These are phyloP conservation scores for Lentinus tigrinus DNA, from an alignment of 768 basidiomycete species.

Conservation along the genomic window DNA sequence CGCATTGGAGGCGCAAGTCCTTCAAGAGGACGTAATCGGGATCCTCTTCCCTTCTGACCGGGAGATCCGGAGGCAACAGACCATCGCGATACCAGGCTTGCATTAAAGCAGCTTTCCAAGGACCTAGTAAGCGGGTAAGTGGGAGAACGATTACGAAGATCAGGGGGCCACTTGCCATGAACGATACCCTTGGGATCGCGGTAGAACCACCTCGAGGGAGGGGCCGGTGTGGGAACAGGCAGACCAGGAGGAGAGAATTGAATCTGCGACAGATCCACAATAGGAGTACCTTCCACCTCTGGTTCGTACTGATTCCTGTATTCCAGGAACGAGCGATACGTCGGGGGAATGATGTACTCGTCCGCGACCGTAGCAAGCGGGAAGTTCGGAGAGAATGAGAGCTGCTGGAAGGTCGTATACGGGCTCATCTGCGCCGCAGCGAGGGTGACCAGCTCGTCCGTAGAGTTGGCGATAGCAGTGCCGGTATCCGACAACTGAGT, in stretches of 20 bases:
- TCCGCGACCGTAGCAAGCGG: conserved; percentile 88
- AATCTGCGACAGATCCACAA: conserved; percentile 51
- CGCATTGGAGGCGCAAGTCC: conserved; percentile 72
- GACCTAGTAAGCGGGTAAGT: conserved; percentile 47
- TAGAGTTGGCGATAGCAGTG: conserved; percentile 37
- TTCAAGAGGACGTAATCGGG: conserved; percentile 63
- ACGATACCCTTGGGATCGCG: conserved; percentile 78
- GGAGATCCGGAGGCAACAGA: conserved; percentile 77
- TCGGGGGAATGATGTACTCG: conserved; percentile 89
- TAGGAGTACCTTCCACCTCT: conserved; percentile 41
- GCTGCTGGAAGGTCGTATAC: conserved; percentile 91
- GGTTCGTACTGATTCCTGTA: conserved; percentile 67
- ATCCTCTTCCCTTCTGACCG: conserved; percentile 77
- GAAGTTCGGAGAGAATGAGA: conserved; percentile 81
- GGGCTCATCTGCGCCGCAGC: conserved; percentile 74
- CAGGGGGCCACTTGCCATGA: conserved; percentile 64
- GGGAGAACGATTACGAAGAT: neutral
- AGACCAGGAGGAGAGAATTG: conserved; percentile 82
- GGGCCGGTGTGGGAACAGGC: conserved; percentile 64
- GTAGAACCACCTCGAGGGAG: conserved; percentile 80
- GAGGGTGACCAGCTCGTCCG: conserved; percentile 68
- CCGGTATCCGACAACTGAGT: conserved; percentile 32
- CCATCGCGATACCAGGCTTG: conserved; percentile 89
- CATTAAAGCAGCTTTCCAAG: conserved; percentile 87
- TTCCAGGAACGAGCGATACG: conserved; percentile 76